Base-by-base conservation (phyloP, 495 filamentous ascomycete species). In the Bacidia rubella region DNA sequence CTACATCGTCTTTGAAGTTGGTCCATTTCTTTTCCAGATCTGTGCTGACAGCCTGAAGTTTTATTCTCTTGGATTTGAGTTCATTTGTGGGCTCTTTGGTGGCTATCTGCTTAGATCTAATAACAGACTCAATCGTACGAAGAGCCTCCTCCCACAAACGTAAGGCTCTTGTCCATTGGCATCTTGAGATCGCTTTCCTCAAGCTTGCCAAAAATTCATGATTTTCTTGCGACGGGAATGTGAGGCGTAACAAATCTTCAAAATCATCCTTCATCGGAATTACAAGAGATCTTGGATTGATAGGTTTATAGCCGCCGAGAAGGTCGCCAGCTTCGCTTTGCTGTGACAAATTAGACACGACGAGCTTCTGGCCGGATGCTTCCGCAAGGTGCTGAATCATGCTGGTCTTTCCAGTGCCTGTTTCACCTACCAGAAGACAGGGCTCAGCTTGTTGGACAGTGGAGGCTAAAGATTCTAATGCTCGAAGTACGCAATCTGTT, bases 361-460 rank as follows among this genome's bases (percentile, higher is more conserved):
- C 83, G 2, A 99, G 76, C 56, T 88, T 87, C 55, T 83, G 81
- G 0, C 90, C 83, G 25, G 93, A 75, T 15, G 82, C 70, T 26
- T 84, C 79, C 2, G 93, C 89, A 52, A 99, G 71, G 58, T 95
- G 88, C 62, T 99, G 93, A 42, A 99, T 80, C 11, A 90, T 82
- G 1, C 90, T 90, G 1, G 93, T 99, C 67, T 99, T 99, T 60
- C 93, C 93, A 47, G 92, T 95, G 68, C 93, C 93, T 2, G 93
- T 99, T 68, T 99, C 93, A 56, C 93, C 93, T 35, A 99, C 92
- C 47, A 99, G 78, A 24, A 99, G 68, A 9, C 94, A 77, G 1
- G 93, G 92, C 62, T 99, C 93, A 2, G 79, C 76, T 65, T 89
- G 80, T 52, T 83, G 78, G 12, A 96, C 76, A 1, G 89, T 81